These are phyloP conservation scores for Trichoderma asperellum DNA, from an alignment of 2,329 filamentous ascomycete species.

Conservation along the genomic window DNA sequence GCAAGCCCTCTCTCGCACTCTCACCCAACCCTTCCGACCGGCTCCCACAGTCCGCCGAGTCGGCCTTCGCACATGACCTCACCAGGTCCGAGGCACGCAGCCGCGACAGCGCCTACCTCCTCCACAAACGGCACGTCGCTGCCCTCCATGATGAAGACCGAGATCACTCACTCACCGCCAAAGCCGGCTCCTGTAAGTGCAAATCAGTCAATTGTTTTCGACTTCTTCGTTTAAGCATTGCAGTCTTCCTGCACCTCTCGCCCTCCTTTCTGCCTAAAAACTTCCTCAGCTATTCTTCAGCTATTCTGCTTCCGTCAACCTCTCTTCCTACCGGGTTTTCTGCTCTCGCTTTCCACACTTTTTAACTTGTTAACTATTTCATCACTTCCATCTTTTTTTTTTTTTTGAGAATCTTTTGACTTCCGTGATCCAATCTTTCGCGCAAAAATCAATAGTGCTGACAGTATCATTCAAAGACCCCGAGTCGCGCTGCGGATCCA, in stretches of 20 bases:
- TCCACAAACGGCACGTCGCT: constrained; percentile 48
- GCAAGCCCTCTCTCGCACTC: constrained; percentile 57
- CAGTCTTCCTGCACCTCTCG: neutral
- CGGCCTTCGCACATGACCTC: constrained; percentile 51
- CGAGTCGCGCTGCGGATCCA: constrained; percentile 76
- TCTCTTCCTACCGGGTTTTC: constrained; percentile 28
- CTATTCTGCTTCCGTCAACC: neutral
- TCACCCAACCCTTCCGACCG: constrained; percentile 50
- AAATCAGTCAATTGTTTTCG: neutral
- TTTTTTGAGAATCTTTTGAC: neutral
- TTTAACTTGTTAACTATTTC: neutral
- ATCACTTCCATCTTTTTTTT: neutral
- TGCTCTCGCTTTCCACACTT: neutral
- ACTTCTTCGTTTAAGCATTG: neutral
- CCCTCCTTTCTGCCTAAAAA: constrained; percentile 37
- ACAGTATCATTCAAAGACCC: constrained; percentile 55
- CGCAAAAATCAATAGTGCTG: neutral
- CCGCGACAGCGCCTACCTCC: constrained; percentile 45
- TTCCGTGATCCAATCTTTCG: neutral
- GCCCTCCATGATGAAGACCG: constrained; percentile 45
- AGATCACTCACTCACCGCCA: constrained; percentile 46
- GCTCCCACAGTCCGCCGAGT: constrained; percentile 50
- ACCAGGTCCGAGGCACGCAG: constrained; percentile 52
- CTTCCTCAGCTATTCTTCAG: constrained; percentile 34
- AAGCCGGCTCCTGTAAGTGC: constrained; percentile 41